Evolutionary conservation across 164 flowering plant species (phyloP), one percentile per base, ranked within the genome.

Genomic region (Cinnamomum chago): DNA sequence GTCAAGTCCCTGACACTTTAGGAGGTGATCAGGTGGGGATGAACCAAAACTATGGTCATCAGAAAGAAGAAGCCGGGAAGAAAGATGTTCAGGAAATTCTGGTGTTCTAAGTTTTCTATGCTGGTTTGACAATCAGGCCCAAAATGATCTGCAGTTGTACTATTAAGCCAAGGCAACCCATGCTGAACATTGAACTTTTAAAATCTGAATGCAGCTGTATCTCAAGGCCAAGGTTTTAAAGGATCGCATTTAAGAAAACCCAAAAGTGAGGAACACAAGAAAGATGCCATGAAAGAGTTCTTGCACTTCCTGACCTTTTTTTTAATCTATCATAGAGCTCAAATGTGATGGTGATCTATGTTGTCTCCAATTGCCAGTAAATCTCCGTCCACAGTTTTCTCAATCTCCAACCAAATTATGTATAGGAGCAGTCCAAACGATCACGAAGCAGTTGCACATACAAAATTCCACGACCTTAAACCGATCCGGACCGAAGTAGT

Each of bases 231-330:
- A 64, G 10, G 62, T 3, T 12, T 23, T 47, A 64, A 50, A 67
- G 23, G 71, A 47, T 3, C 24, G 23, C 28, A 70, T 14, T 40
- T 30, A 14, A 3, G 9, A 24, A 64, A 72, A 9, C 68, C 28
- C 22, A n/a, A 64, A 30, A 62, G 75, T 30, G 15, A 72, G 35
- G 51, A 47, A 30, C 27, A 22, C 6, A 60, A 60, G 22, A n/a
- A 68, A 20, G 50, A 52, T 70, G 75, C 52, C 70, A 76, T 66
- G 74, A 50, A 67, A 76, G 72, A 73, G 69, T 77, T 80, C 78
- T 76, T 76, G 81, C 83, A 85, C 75, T 80, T 80, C 68, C 73
- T 72, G 78, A 67, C 74, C 33, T 81, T 70, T 79, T 67, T 73
- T 9, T 55, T 27, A 7, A 5, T 40, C 47, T 40, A 9, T 7